phyloP scores from a whole-genome alignment of 1,139 yeast genomes.

The Debaryomyces sp. region DNA sequence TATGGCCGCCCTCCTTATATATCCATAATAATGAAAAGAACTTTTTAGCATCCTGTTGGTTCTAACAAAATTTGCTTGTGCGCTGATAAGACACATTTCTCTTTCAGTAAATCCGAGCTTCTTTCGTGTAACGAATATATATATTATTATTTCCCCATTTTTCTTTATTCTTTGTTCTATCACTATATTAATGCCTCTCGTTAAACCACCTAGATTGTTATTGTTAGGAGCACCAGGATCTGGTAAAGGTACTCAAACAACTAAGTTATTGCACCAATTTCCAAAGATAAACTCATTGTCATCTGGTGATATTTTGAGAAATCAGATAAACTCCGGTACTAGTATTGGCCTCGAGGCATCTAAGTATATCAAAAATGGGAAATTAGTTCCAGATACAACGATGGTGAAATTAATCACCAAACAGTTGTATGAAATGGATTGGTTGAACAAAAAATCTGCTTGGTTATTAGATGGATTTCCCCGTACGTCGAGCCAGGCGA shows the following conservation, averaged over 20 bases:
- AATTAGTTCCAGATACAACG: conserved; percentile 69
- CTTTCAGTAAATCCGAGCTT: neutral
- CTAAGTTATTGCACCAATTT: conserved; percentile 58
- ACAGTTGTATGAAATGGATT: conserved; percentile 46
- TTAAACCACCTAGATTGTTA: conserved; percentile 61
- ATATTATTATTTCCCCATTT: neutral
- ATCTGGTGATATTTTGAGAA: conserved; percentile 81
- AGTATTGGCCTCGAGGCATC: conserved; percentile 62
- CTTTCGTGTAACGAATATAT: neutral
- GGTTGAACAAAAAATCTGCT: conserved; percentile 50
- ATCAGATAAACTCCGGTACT: conserved; percentile 60
- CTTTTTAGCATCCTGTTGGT: neutral
- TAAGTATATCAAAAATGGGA: conserved; percentile 59
- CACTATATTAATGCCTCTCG: conserved; percentile 9
- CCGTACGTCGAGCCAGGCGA: conserved; percentile 74
- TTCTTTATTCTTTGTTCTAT: neutral
- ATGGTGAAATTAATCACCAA: conserved; percentile 62
- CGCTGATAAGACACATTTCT: neutral
- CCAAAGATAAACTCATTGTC: conserved; percentile 60
- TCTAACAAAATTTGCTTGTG: neutral
- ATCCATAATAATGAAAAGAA: neutral
- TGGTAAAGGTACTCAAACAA: conserved; percentile 90
- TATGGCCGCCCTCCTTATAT: neutral
- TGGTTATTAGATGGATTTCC: conserved; percentile 96
- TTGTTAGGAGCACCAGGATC: conserved; percentile 93